Evolutionary conservation across 2,329 filamentous ascomycete species (phyloP), one percentile per base, ranked within the genome.

Genomic region (Byssoonygena ceratinophila): DNA sequence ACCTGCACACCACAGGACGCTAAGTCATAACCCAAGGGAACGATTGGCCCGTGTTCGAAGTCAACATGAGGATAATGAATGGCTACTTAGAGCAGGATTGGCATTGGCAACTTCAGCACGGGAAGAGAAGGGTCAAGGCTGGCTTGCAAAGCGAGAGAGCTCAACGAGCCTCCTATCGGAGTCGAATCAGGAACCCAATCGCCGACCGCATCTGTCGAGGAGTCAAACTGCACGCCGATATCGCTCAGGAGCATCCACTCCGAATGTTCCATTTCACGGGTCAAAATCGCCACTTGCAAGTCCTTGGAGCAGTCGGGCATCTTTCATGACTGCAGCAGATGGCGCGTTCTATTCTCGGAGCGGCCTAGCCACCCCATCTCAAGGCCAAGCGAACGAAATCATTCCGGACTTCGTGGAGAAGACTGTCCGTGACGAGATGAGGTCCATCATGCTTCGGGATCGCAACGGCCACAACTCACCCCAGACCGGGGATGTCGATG

Each of bases 121-220:
- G 34, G 79, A 82, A 58, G 74, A 74, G 53, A 82, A 82, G 58
- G 80, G 80, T n/a, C 79, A 82, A 60, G 75, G 74, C 52, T 82
- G 79, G 79, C 69, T 82, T 2, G 69, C 71, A 2, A 74, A 79
- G 48, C 70, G 77, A 23, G 75, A 78, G 56, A 79, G 74, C 55
- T 76, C 74, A 0, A 81, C 79, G 0, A 76, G 72, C 43, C 67
- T 81, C 2, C 71, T 74, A 8, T 63, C 66, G 1, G 66, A 74
- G 14, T 57, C 70, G 14, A 60, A 66, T 32, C 63, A 66, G 44
- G 66, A 69, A 6, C 58, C 64, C 32, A 59, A 62, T 36, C 54
- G 52, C 49, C 20, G 59, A 45, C 49, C 49, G 11, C 31, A 51
- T 11, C 20, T 39, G 7, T 14, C 20, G 8, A 29, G 40, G 11